Evolutionary conservation across 78 protist genomes (phyloP).

Genomic region (Neovahlkampfia damariscottae): DNA sequence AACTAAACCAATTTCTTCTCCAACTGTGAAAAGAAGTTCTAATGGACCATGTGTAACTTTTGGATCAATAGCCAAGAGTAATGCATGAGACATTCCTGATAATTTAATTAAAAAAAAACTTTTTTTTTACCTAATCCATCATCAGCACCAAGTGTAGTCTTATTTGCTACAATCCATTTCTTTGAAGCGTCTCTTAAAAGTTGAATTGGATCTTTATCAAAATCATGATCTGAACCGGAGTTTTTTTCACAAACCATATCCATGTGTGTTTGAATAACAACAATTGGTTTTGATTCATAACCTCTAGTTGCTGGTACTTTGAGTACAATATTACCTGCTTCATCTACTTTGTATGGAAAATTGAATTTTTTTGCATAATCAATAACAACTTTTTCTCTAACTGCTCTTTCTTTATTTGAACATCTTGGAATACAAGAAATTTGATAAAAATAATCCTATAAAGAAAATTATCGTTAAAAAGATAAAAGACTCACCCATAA

Average conservation of each 20-base stretch:
- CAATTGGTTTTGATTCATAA: neutral
- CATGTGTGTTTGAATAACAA: slow-evolving; percentile 9
- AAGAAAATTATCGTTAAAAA: too few relatives aligned
- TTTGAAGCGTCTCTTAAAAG: neutral
- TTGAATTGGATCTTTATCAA: neutral
- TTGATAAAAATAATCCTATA: too few relatives aligned
- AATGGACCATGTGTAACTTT: slow-evolving; percentile 17
- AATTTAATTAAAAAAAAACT: too few relatives aligned
- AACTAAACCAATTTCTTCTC: slow-evolving; percentile 18
- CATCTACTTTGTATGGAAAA: neutral
- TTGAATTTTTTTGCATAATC: neutral
- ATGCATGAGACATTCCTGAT: slow-evolving; percentile 15
- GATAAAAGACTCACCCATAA: too few relatives aligned
- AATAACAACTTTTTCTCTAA: too few relatives aligned
- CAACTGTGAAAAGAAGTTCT: slow-evolving; percentile 30
- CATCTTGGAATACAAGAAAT: too few relatives aligned
- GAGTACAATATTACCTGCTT: neutral
- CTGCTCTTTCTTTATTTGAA: too few relatives aligned
- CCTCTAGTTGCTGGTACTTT: slow-evolving; percentile 10
- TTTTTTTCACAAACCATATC: slow-evolving; percentile 11
- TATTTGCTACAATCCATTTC: neutral
- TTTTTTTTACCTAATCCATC: neutral
- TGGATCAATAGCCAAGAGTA: slow-evolving; percentile 6
- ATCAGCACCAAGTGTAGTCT: neutral
- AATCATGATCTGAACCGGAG: neutral